Percentiles rank a stretch among this genome's conserved stretches.
Evolutionary conservation across 345 rosid genomes (phyloP).

Genomic region (Firmiana major): DNA sequence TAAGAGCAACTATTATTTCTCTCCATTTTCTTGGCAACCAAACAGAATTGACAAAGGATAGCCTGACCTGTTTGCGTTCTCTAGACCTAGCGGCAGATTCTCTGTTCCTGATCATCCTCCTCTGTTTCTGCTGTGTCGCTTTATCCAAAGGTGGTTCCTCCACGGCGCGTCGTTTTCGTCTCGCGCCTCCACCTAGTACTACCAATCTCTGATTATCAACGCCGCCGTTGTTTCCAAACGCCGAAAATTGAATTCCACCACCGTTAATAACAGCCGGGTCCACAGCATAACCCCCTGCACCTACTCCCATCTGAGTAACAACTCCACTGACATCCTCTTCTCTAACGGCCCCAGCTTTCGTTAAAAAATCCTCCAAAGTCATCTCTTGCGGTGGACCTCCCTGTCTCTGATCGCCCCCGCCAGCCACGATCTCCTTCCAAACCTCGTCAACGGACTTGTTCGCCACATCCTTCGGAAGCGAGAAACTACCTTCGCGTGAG

Average conservation of each 20-base stretch:
- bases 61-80: conserved; percentile 52
- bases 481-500: conserved; percentile 9
- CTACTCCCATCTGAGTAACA: conserved; percentile 20
- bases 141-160: conserved; percentile 55
- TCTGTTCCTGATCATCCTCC: conserved; percentile 61
- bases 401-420: conserved; percentile 18
- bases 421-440: conserved; percentile 59
- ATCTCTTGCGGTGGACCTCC: conserved; percentile 25
- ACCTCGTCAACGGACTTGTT: conserved; percentile 48
- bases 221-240: conserved; percentile 17
- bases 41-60: not conserved
- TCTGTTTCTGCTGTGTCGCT: conserved; percentile 61
- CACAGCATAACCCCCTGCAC: conserved; percentile 13
- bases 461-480: conserved; percentile 3
- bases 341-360: conserved; percentile 43
- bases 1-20: not conserved
- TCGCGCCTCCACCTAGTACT: conserved; percentile 27
- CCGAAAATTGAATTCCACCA: conserved; percentile 20
- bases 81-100: conserved; percentile 68
- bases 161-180: conserved; percentile 49
- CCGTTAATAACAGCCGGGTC: conserved; percentile 19
- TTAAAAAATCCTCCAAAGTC: conserved; percentile 55
- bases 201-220: conserved; percentile 17
- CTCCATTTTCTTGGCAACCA: not conserved
- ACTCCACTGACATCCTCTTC: conserved; percentile 41